A percentile compares a stretch with the other conserved stretches of the same genome.
phyloP scores from a whole-genome alignment of 257 asterid genomes.

The Haberlea rhodopensis region DNA sequence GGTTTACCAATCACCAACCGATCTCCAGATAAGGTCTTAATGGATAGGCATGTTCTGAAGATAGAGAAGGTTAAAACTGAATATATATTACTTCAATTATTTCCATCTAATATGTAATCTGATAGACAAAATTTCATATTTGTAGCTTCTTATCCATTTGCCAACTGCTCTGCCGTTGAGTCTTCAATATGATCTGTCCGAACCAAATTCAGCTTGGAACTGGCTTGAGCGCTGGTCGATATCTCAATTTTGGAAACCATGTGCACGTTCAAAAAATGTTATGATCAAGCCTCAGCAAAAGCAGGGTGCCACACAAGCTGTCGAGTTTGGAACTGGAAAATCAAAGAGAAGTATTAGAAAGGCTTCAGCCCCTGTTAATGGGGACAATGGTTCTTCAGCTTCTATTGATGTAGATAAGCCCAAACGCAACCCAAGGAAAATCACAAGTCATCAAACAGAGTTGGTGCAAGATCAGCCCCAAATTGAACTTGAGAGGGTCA shows the following conservation, averaged over 20 bases:
- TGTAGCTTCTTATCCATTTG: conserved; percentile 64
- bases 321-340: conserved; percentile 55
- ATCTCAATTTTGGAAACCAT: conserved; percentile 71
- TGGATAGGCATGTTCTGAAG: neutral
- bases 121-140: conserved; percentile 20
- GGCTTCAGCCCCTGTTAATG: conserved; percentile 44
- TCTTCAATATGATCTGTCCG: conserved; percentile 70
- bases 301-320: conserved; percentile 31
- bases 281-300: conserved; percentile 56
- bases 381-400: conserved; percentile 44
- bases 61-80: too few species aligned
- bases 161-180: conserved; percentile 81
- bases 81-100: neutral
- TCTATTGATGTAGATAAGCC: conserved; percentile 58
- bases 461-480: conserved; percentile 59
- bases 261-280: conserved; percentile 39
- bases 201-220: conserved; percentile 75
- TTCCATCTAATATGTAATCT: neutral
- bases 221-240: conserved; percentile 96
- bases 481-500: conserved; percentile 67
- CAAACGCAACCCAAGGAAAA: conserved; percentile 53
- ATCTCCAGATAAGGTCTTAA: too few species aligned
- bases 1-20: neutral
- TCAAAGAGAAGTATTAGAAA: conserved; percentile 67
- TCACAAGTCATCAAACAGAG: conserved; percentile 48